Evolutionary conservation across 2,329 filamentous ascomycete species (phyloP).

Genomic region (Chalaropsis thielavioides): DNA sequence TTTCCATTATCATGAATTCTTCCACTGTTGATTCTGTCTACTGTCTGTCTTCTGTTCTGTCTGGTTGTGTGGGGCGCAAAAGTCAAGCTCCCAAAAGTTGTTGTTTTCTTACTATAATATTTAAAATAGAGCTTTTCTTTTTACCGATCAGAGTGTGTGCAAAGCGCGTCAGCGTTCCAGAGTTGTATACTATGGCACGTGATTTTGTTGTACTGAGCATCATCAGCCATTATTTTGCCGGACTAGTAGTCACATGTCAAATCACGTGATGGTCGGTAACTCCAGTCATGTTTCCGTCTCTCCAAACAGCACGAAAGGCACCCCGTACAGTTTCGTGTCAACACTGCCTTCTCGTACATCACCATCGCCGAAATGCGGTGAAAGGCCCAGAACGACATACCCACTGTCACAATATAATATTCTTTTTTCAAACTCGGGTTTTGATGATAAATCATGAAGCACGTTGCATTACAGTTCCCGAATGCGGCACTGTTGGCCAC

Average conservation of each 20-base stretch:
- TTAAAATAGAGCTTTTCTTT: neutral
- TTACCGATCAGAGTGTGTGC: neutral
- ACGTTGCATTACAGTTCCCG: slow-evolving; percentile 14
- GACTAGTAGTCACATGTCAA: neutral
- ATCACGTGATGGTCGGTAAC: neutral
- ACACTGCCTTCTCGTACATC: too few relatives aligned
- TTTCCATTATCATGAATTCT: neutral
- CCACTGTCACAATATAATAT: too few relatives aligned
- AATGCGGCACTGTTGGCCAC: slow-evolving; percentile 15
- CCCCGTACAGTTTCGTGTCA: too few relatives aligned
- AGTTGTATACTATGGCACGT: neutral
- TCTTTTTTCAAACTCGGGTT: too few relatives aligned
- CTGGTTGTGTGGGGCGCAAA: neutral
- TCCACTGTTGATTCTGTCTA: neutral
- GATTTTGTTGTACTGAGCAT: neutral
- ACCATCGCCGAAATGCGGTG: too few relatives aligned
- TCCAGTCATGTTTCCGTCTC: too few relatives aligned
- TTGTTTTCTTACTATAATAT: neutral
- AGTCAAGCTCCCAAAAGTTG: neutral
- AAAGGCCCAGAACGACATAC: too few relatives aligned
- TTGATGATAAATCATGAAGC: slow-evolving; percentile 17
- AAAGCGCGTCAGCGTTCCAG: too few relatives aligned
- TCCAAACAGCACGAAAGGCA: too few relatives aligned
- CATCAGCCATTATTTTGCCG: too few relatives aligned
- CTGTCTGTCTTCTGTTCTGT: neutral